Evolutionary conservation across 495 filamentous ascomycete species (phyloP).

Genomic region (Daldinia loculata): DNA sequence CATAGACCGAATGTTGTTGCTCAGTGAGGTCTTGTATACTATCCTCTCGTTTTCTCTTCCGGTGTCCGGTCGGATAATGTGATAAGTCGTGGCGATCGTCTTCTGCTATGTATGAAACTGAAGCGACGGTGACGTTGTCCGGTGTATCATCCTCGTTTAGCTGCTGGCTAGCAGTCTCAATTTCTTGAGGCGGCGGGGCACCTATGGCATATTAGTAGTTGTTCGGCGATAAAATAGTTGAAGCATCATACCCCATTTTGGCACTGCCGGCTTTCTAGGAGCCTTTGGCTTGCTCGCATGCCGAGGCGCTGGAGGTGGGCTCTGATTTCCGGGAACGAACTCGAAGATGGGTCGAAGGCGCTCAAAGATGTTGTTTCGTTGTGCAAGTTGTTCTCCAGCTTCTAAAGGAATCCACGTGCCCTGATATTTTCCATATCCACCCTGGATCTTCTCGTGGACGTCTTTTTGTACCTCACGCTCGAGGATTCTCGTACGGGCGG

Average conservation of each 20-base stretch:
- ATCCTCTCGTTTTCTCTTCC: slow-evolving; percentile 82
- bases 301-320: slow-evolving; percentile 92
- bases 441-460: slow-evolving; percentile 95
- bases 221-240: slow-evolving; percentile 14
- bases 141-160: slow-evolving; percentile 82
- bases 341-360: slow-evolving; percentile 89
- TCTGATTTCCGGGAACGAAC: slow-evolving; percentile 81
- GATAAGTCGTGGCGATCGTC: slow-evolving; percentile 75
- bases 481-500: slow-evolving; percentile 89
- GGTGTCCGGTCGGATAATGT: slow-evolving; percentile 70
- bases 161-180: slow-evolving; percentile 60
- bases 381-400: slow-evolving; percentile 80
- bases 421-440: slow-evolving; percentile 98
- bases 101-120: slow-evolving; percentile 82
- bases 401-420: slow-evolving; percentile 96
- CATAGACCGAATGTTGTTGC: slow-evolving; percentile 86
- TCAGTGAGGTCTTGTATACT: slow-evolving; percentile 72
- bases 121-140: slow-evolving; percentile 80
- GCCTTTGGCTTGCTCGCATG: slow-evolving; percentile 82
- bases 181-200: slow-evolving; percentile 44
- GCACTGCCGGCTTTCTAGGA: slow-evolving; percentile 67
- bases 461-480: slow-evolving; percentile 98
- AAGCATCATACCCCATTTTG: slow-evolving; percentile 59
- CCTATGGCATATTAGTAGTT: slow-evolving; percentile 43
- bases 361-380: slow-evolving; percentile 83